Conservation (phyloP, 257 asterid genomes). For the Mitragyna speciosa region DNA sequence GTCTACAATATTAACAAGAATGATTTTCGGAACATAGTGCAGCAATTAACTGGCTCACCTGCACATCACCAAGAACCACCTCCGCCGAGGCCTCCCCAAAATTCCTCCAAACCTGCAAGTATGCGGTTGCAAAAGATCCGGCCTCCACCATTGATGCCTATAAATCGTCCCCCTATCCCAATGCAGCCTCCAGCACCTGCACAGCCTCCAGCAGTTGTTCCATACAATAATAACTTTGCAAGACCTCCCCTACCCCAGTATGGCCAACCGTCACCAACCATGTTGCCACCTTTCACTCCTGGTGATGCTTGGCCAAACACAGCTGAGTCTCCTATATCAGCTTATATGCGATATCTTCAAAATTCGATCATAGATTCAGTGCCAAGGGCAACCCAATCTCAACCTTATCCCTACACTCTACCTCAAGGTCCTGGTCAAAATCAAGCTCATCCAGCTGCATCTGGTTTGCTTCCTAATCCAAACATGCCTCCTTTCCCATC, state of each 20-base stretch:
- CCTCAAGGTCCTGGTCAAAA: constrained; percentile 35
- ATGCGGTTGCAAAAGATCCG: constrained; percentile 75
- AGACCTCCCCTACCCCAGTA: constrained; percentile 54
- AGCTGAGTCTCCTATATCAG: constrained; percentile 82
- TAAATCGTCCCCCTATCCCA: constrained; percentile 62
- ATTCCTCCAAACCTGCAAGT: constrained; percentile 62
- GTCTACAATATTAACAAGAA: constrained; percentile 90
- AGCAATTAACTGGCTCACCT: constrained; percentile 87
- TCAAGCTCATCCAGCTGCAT: constrained; percentile 27
- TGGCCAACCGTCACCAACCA: constrained; percentile 56
- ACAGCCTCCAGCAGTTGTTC: constrained; percentile 37
- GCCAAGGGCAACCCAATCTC: constrained; percentile 38
- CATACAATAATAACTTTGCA: constrained; percentile 45
- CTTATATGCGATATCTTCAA: constrained; percentile 85
- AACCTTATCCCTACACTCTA: constrained; percentile 35
- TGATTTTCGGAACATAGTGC: constrained; percentile 82
- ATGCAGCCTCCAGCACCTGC: constrained; percentile 45
- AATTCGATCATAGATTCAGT: constrained; percentile 63
- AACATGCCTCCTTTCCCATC: constrained; percentile 52
- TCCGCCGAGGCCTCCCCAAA: constrained; percentile 59
- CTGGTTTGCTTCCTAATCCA: constrained; percentile 47
- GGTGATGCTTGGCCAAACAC: constrained; percentile 72
- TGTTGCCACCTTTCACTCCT: constrained; percentile 54
- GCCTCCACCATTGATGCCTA: constrained; percentile 78
- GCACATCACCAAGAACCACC: constrained; percentile 48